phyloP scores from a whole-genome alignment of 2,329 filamentous ascomycete species.

The Aulographum hederae region DNA sequence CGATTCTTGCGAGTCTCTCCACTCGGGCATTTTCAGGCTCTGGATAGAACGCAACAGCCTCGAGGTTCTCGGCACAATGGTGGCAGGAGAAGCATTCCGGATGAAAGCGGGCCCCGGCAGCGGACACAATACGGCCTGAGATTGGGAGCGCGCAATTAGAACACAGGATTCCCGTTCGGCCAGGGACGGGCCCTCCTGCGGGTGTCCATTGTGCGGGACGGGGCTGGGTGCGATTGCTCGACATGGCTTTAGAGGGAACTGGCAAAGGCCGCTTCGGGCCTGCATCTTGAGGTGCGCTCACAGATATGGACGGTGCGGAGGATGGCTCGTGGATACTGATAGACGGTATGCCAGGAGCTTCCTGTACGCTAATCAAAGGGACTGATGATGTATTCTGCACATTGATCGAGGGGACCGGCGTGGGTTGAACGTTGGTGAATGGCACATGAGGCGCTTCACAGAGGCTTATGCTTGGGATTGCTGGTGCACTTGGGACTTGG shows the following conservation, averaged over 20 bases:
- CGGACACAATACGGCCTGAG: conserved; percentile 73
- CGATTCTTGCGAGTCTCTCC: conserved; percentile 58
- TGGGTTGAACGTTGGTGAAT: no score
- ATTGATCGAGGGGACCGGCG: conserved; percentile 9
- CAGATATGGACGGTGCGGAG: not conserved
- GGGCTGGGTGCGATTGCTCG: conserved; percentile 30
- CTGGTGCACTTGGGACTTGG: no score
- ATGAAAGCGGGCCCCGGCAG: conserved; percentile 72
- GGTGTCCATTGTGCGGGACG: conserved; percentile 17
- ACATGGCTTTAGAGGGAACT: conserved; percentile 11
- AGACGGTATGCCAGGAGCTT: conserved; percentile 5
- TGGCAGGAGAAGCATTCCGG: conserved; percentile 86
- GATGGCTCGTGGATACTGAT: conserved; percentile 3
- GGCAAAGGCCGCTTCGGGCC: conserved; percentile 23
- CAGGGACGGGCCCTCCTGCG: conserved; percentile 16
- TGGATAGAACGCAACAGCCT: conserved; percentile 90
- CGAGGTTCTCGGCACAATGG: conserved; percentile 69
- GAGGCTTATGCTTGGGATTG: no score
- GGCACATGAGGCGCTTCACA: no score
- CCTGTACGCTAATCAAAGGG: conserved; percentile 13
- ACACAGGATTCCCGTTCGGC: conserved; percentile 52
- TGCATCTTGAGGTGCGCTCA: not conserved
- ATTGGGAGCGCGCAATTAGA: conserved; percentile 73
- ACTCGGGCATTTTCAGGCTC: conserved; percentile 59
- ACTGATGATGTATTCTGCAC: conserved; percentile 3